These are phyloP conservation scores for Penicillium cataractarum DNA, from an alignment of 495 filamentous ascomycete genomes.

Conservation along the genomic window DNA sequence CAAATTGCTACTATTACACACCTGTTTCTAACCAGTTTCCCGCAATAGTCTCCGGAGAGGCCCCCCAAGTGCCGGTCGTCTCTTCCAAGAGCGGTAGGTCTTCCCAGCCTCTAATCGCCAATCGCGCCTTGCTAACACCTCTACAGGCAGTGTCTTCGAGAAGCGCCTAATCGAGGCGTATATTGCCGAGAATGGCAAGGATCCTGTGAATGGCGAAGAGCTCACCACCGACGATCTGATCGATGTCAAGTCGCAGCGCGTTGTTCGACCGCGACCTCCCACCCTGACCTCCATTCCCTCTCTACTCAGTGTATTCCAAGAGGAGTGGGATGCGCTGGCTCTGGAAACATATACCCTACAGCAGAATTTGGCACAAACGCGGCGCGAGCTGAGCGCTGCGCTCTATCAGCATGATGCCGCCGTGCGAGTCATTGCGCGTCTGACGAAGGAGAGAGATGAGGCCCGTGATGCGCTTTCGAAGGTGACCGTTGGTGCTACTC, in stretches of 20 bases:
- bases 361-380: conserved; percentile 84
- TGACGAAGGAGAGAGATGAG: conserved; percentile 89
- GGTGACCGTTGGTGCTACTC: conserved; percentile 67
- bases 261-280: conserved; percentile 86
- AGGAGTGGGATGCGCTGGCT: conserved; percentile 95
- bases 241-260: conserved; percentile 77
- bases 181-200: conserved; percentile 90
- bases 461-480: conserved; percentile 89
- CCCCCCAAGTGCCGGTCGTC: conserved; percentile 91
- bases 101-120: conserved; percentile 12
- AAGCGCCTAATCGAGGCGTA: conserved; percentile 94
- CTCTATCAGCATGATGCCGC: conserved; percentile 97
- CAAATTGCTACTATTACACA: background rate
- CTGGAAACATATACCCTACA: conserved; percentile 87
- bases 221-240: conserved; percentile 85
- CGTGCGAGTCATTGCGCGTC: conserved; percentile 84
- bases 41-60: conserved; percentile 87
- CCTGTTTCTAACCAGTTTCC: conserved; percentile 28
- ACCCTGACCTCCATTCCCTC: conserved; percentile 96
- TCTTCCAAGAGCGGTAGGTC: conserved; percentile 88
- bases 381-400: conserved; percentile 90
- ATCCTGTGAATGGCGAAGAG: conserved; percentile 90
- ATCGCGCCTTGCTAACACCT: conserved; percentile 30
- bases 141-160: conserved; percentile 83
- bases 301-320: conserved; percentile 94